A percentile compares a stretch with the other conserved stretches of the same genome.
phyloP scores from a whole-genome alignment of 495 filamentous ascomycete genomes.

The Lindgomyces ingoldianus region DNA sequence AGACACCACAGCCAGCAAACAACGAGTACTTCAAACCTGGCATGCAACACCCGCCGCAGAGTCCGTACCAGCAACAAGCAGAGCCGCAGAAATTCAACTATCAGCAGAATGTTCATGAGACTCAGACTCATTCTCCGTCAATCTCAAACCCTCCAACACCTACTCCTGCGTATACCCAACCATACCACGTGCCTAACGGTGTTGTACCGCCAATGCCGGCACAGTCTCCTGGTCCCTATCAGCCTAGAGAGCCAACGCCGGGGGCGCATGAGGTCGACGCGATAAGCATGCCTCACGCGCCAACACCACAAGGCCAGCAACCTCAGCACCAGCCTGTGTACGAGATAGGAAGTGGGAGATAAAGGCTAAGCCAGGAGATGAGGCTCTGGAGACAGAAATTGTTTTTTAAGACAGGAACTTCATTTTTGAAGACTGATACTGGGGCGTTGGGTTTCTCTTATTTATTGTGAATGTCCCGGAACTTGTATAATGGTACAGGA shows the following conservation, averaged over 20 bases:
- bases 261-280: slow-evolving; percentile 30
- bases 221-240: slow-evolving; percentile 9
- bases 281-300: slow-evolving; percentile 17
- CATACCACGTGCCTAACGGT: slow-evolving; percentile 10
- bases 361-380: no score
- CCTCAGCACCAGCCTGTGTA: slow-evolving; percentile 7
- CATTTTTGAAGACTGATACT: no score
- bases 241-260: slow-evolving; percentile 4
- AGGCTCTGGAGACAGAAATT: no score
- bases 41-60: slow-evolving; percentile 1
- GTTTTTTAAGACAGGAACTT: no score
- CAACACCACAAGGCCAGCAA: background rate
- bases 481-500: no score
- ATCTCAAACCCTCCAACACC: slow-evolving; percentile 30
- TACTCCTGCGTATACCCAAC: slow-evolving; percentile 28
- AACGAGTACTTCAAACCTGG: slow-evolving; percentile 21
- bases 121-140: slow-evolving; percentile 3
- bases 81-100: slow-evolving; percentile 26
- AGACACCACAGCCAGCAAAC: slow-evolving; percentile 8
- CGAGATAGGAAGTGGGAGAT: slow-evolving; percentile 28
- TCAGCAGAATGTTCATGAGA: slow-evolving; percentile 11
- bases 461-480: no score
- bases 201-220: slow-evolving; percentile 21
- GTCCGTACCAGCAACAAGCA: background rate
- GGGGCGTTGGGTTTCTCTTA: no score